Evolutionary conservation across 1,284 basidiomycete genomes (phyloP), one percentile per base, ranked within the genome.

Genomic region (Trichosporon ovoides): DNA sequence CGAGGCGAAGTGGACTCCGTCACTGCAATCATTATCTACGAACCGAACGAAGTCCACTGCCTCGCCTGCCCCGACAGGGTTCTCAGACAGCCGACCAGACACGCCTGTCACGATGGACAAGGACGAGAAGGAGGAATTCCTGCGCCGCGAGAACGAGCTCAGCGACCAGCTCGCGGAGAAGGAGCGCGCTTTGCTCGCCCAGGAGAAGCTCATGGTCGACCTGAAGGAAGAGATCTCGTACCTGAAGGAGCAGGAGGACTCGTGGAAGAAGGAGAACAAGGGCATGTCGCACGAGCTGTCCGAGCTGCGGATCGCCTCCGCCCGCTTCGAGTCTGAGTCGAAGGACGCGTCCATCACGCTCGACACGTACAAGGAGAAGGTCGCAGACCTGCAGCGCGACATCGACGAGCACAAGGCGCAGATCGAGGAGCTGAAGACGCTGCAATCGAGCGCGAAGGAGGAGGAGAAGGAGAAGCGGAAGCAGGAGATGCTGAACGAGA

Each of bases 381-480:
- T 91, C 67, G 82, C 83, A 62, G 96, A 98, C 72, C 83, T 91
- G 35, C 86, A 87, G 72, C 83, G 80, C 56, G 95, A 98, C 74
- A 80, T 98, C 59, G 94, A 98, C 65, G 94, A 97, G 71, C 82
- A 97, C 49, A 88, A 84, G 79, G 87, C 85, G 73, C 84, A 86
- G 68, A 85, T 94, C 60, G 80, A 84, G 28, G 89, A 92, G 55
- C 79, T 93, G 67, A 91, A 88, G 43, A 89, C 92, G 57, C 80
- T 90, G 64, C 91, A 89, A 78, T 80, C 81, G 24, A 83, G 85
- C 31, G 89, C 93, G 77, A 92, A 90, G 80, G 91, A 94, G 68
- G 95, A 97, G 76, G 95, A 95, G 74, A 98, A 96, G 80, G 95
- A 98, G 82, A 95, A 92, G 82, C 87, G 91, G 77, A 98, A 98